These are phyloP conservation scores for Kwoniella dejecticola DNA, from an alignment of 768 basidiomycete species.

Conservation along the genomic window DNA sequence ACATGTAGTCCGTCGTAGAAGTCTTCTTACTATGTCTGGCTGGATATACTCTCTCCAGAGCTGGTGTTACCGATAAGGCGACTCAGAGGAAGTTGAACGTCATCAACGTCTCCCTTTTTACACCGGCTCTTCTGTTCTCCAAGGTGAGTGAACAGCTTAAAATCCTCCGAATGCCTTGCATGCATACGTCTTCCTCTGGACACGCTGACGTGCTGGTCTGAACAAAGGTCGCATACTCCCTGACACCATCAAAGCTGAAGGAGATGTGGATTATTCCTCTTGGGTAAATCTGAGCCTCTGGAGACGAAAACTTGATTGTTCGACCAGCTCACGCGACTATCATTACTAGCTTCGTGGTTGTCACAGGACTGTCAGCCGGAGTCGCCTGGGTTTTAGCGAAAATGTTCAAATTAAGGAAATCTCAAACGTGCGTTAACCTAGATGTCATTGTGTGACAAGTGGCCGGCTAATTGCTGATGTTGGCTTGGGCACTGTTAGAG, in stretches of 20 bases:
- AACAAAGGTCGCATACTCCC: slow-evolving; percentile 76
- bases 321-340: neutral
- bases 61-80: slow-evolving; percentile 81
- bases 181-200: neutral
- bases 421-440: slow-evolving; percentile 69
- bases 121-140: slow-evolving; percentile 73
- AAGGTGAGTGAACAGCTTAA: slow-evolving; percentile 61
- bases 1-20: slow-evolving; percentile 76
- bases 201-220: neutral
- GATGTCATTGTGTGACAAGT: no score
- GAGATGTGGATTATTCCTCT: slow-evolving; percentile 57
- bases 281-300: slow-evolving; percentile 35
- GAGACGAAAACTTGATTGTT: neutral
- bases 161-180: neutral
- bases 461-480: no score
- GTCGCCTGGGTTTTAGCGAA: slow-evolving; percentile 68
- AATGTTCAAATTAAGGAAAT: slow-evolving; percentile 67
- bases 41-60: slow-evolving; percentile 70
- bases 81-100: slow-evolving; percentile 63
- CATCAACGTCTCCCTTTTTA: slow-evolving; percentile 78
- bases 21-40: slow-evolving; percentile 83
- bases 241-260: slow-evolving; percentile 63
- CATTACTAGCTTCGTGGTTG: slow-evolving; percentile 71
- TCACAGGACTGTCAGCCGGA: slow-evolving; percentile 70
- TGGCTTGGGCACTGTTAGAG: slow-evolving; percentile 19